Evolutionary conservation across 1,284 basidiomycete species (phyloP), one percentile per base, ranked within the genome.

Genomic region (Moesziomyces globuligerus): DNA sequence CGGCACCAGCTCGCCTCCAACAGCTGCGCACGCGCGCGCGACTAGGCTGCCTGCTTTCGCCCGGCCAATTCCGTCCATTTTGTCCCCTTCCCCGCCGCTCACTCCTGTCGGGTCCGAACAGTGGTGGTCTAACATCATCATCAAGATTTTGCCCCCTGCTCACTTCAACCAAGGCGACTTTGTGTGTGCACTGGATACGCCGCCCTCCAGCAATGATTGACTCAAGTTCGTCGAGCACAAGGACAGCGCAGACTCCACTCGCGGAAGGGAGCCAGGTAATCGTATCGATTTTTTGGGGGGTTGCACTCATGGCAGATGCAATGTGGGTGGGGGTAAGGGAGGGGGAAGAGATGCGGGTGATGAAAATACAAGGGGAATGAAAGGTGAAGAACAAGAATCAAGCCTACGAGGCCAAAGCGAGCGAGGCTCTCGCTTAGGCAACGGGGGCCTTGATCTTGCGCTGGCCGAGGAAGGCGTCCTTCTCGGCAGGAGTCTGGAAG

Each of bases 401-500:
- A 48, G 43, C 24, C 43, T 47, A 51, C 15, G 24, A 24, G 34
- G 44, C 51, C 10, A 15, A 51, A 48, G 46, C 43, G 39, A 47
- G 38, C 17, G 37, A 46, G 10, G 37, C 23, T 39, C 42, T 24
- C 57, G 54, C 50, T 72, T 66, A 80, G 75, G 61, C 62, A 36
- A 50, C 37, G 46, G 55, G 54, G 42, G 65, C 42, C 54, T 57
- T 70, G 69, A 68, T 58, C 53, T 64, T 69, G 53, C 69, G 59
- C 57, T 61, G 89, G 85, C 94, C 94, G 84, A 94, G 84, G 90
- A 97, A 97, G 82, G 92, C 89, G 76, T 88, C 87, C 89, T 95
- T 95, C 90, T 98, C 95, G 85, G 91, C 92, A 85, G 87, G 87
- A 48, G 93, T 95, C 88, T 97, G 94, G 93, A 94, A 94, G 45